phyloP scores from a whole-genome alignment of 2,329 filamentous ascomycete species.

The Ophiocordyceps camponoti-leonardi region DNA sequence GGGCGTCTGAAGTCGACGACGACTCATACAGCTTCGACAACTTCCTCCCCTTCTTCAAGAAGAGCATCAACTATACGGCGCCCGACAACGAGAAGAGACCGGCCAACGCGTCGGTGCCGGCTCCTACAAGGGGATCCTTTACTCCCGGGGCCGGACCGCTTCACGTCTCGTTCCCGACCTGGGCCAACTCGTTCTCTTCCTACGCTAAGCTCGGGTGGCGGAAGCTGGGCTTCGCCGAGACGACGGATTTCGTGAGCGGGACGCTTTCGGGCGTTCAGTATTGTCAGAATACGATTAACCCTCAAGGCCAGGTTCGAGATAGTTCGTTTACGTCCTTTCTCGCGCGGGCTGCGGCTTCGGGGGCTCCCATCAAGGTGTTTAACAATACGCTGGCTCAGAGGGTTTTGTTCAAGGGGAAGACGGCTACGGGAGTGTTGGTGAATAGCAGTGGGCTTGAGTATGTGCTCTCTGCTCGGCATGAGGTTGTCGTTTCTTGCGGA shows the following conservation, averaged over 20 bases:
- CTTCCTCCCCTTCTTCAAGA: constrained; percentile 15
- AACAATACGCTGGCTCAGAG: constrained; percentile 19
- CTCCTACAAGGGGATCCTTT: constrained; percentile 6
- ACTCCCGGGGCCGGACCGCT: constrained; percentile 8
- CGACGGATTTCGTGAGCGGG: background rate
- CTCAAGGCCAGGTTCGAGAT: background rate
- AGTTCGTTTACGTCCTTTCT: background rate
- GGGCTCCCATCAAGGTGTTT: background rate
- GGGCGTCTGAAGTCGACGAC: constrained; percentile 15
- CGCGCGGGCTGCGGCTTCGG: background rate
- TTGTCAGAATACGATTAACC: background rate
- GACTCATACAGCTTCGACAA: constrained; percentile 11
- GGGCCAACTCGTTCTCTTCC: constrained; percentile 6
- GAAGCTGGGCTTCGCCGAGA: background rate
- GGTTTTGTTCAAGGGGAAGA: constrained; percentile 20
- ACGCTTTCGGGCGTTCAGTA: background rate
- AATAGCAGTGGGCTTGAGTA: constrained; percentile 4
- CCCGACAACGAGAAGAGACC: constrained; percentile 6
- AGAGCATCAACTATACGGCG: constrained; percentile 13
- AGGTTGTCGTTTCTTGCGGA: constrained; percentile 4
- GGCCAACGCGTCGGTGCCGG: constrained; percentile 6
- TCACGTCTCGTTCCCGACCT: constrained; percentile 10
- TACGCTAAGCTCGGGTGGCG: constrained; percentile 5
- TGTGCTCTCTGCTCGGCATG: constrained; percentile 2
- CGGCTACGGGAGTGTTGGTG: constrained; percentile 19